Evolutionary conservation across 805 yeast genomes (phyloP), one percentile per base, ranked within the genome.

Genomic region (Candida pseudofarinosa): DNA sequence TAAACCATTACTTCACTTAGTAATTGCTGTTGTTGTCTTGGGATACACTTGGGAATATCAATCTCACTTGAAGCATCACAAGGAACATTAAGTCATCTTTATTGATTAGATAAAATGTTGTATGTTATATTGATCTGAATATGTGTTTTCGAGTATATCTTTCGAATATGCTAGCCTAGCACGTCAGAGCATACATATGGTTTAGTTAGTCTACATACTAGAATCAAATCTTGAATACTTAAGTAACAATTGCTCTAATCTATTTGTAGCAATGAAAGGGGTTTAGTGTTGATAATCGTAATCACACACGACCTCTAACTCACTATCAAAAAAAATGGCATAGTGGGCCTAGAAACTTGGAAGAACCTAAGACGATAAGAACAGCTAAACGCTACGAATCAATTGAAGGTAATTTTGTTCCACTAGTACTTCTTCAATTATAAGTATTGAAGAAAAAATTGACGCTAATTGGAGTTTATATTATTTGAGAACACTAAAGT

Each of bases 11-110:
- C 60, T 87, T 55, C 96, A 89, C 72, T 73, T 83, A 55, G 84
- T 88, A 48, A 60, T 78, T 45, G 79, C 77, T 64, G 67, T 88
- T 67, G 65, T 88, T 54, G 64, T 78, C 51, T 73, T 86, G 46
- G 97, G 97, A 60, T 90, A 90, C 85, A 76, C 88, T 51, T 74
- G 88, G 73, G 97, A 90, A 75, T 90, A 90, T 81, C 85, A 83
- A 77, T 80, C 88, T 82, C 97, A 91, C 76, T 80, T 71, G 64
- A 70, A 70, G 60, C 74, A 69, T 62, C 65, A 60, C 49, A 56
- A 58, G 45, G 59, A 53, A 37, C 55, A 56, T 40, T 45, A 36
- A 36, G 26, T n/a, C n/a, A 10, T 26, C 17, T 15, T 16, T 23
- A 7, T 10, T 23, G 28, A 23, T 23, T 23, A 23, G 14, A 23